These are phyloP conservation scores for Emergomyces orientalis DNA, from an alignment of 2,329 filamentous ascomycete genomes.

Conservation along the genomic window DNA sequence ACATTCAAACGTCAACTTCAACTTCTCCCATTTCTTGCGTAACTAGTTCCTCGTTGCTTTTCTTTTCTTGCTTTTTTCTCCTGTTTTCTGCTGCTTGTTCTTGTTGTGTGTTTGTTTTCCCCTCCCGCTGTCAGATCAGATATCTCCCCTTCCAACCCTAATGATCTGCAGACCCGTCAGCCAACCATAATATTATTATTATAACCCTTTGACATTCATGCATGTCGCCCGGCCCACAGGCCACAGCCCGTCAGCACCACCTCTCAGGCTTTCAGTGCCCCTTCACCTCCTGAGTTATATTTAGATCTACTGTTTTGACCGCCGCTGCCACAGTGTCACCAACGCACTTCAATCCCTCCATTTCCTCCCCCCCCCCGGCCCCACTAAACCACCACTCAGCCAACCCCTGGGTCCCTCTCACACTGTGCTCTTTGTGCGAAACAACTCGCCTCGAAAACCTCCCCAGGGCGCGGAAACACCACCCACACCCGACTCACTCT, in stretches of 20 bases:
- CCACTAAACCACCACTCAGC: background rate
- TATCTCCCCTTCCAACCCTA: too few relatives aligned
- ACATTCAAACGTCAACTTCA: background rate
- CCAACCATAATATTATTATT: background rate
- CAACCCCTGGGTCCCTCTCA: background rate
- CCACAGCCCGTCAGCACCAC: background rate
- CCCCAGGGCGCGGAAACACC: background rate
- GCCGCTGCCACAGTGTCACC: background rate
- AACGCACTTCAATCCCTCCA: too few relatives aligned
- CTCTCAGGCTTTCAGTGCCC: background rate
- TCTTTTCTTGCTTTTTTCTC: background rate
- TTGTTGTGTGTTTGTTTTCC: background rate
- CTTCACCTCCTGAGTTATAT: constrained; percentile 4
- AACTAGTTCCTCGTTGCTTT: background rate
- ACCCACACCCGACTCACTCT: background rate
- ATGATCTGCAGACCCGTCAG: background rate
- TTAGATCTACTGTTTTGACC: constrained; percentile 6
- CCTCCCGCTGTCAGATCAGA: background rate
- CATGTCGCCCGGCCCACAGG: background rate
- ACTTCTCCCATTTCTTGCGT: background rate
- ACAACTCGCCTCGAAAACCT: background rate
- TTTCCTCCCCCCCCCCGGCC: background rate
- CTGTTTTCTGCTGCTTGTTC: background rate
- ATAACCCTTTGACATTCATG: background rate
- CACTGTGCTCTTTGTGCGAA: background rate